These are phyloP conservation scores for Pachysandra terminalis DNA, from an alignment of 164 flowering plant genomes.

Conservation along the genomic window DNA sequence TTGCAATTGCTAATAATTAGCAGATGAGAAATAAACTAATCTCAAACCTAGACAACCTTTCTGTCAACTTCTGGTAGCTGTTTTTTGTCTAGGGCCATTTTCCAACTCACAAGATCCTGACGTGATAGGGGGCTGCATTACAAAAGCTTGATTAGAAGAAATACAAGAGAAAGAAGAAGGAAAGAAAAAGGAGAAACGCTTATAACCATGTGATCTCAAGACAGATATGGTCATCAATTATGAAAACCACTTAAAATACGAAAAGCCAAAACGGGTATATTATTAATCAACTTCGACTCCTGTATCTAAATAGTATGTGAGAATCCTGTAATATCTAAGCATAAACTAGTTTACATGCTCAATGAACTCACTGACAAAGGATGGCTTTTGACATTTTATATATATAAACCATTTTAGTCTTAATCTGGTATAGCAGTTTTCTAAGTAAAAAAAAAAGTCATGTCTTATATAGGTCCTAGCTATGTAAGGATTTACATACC, in stretches of 20 bases:
- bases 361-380: too few relatives aligned
- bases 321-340: too few relatives aligned
- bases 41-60: constrained; percentile 44
- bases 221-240: background rate
- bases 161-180: background rate
- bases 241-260: background rate
- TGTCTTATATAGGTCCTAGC: background rate
- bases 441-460: too few relatives aligned
- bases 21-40: background rate
- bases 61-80: constrained; percentile 81
- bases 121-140: constrained; percentile 85
- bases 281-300: too few relatives aligned
- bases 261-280: background rate
- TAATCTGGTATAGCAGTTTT: too few relatives aligned
- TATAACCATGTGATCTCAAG: background rate
- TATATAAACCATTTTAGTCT: too few relatives aligned
- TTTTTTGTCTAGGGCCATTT: constrained; percentile 81
- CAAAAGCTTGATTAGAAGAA: constrained; percentile 7
- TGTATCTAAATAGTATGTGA: too few relatives aligned
- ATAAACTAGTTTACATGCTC: too few relatives aligned
- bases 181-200: background rate
- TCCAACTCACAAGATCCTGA: constrained; percentile 98
- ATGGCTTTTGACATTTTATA: too few relatives aligned
- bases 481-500: background rate
- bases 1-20: constrained; percentile 2